Evolutionary conservation across 2,329 filamentous ascomycete species (phyloP).

Genomic region (Claviceps sorghi): DNA sequence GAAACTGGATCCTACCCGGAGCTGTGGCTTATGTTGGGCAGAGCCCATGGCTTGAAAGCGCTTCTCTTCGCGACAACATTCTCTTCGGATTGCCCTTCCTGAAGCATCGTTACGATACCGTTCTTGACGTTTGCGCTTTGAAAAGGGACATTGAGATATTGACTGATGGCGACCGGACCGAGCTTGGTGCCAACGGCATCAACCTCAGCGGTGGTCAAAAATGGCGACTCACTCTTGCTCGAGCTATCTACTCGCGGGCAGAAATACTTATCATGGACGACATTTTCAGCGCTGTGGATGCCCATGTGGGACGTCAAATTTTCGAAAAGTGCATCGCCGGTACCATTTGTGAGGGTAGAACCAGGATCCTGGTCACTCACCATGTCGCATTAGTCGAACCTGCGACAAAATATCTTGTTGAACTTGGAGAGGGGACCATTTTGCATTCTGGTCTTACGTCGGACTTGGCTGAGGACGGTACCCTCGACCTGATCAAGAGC

Average conservation of each 20-base stretch:
- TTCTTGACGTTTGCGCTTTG: slow-evolving; percentile 58
- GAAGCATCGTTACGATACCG: slow-evolving; percentile 53
- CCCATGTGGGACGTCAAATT: slow-evolving; percentile 65
- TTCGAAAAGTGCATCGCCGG: slow-evolving; percentile 64
- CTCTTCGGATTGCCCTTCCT: slow-evolving; percentile 61
- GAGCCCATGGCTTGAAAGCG: slow-evolving; percentile 77
- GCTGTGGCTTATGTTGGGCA: slow-evolving; percentile 64
- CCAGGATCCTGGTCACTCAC: slow-evolving; percentile 67
- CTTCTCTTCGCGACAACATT: slow-evolving; percentile 64
- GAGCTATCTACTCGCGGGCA: slow-evolving; percentile 66
- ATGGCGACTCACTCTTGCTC: slow-evolving; percentile 67
- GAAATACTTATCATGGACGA: slow-evolving; percentile 68
- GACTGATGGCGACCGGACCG: slow-evolving; percentile 61
- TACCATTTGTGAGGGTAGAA: slow-evolving; percentile 52
- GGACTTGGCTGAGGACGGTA: slow-evolving; percentile 46
- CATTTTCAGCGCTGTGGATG: slow-evolving; percentile 71
- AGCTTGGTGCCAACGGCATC: slow-evolving; percentile 73
- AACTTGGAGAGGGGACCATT: slow-evolving; percentile 54
- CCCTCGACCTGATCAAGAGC: slow-evolving; percentile 40
- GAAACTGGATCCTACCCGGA: slow-evolving; percentile 54
- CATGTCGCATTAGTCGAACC: slow-evolving; percentile 59
- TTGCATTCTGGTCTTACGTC: slow-evolving; percentile 49
- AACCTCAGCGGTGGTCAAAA: slow-evolving; percentile 74
- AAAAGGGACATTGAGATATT: slow-evolving; percentile 65
- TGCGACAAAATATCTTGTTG: slow-evolving; percentile 58